Evolutionary conservation across 2,329 filamentous ascomycete species (phyloP), one percentile per base, ranked within the genome.

Genomic region (Fusarium liriodendri): DNA sequence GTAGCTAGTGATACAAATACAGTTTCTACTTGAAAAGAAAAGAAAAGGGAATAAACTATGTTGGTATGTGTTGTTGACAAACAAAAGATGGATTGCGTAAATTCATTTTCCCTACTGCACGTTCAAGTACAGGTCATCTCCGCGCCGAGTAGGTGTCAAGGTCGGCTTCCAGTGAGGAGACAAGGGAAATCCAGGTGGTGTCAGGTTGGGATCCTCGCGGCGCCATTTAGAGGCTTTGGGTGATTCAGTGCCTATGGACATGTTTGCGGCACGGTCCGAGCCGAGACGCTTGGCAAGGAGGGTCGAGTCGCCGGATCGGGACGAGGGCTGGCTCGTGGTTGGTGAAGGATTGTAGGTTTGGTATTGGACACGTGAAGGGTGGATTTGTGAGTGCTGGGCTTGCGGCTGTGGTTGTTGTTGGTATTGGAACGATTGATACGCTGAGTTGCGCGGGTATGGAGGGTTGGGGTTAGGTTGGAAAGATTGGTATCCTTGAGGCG

Each of bases 121-220:
- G 73, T 88, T 87, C 74, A 91, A 77, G 73, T 88, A 92, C 68
- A 94, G 78, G 78, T 94, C 91, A 29, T 92, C 89, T 0, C 92
- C 92, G 58, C 90, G 86, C 69, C 91, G 84, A 66, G 90, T 91
- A 4, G 92, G 92, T 54, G 92, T 94, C 76, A 94, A 77, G 73
- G 87, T 88, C 4, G 91, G 91, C 74, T 90, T 61, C 81, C 81
- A 83, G 27, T 73, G 68, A 22, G 79, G 75, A 27, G 79, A 77
- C 8, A 73, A 32, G 38, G 71, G 64, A 54, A 66, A 45, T 25
- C 60, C 63, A 45, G 72, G 72, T 11, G 52, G 62, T 7, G 67
- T 73, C 37, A 58, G 71, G 22, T 66, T 62, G 33, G 62, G 61
- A 27, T n/a, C 58, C 37, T 75, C 69, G 13, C 74, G 72, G 16